phyloP scores from a whole-genome alignment of 2,329 filamentous ascomycete genomes.

The Cladophialophora carrionii region DNA sequence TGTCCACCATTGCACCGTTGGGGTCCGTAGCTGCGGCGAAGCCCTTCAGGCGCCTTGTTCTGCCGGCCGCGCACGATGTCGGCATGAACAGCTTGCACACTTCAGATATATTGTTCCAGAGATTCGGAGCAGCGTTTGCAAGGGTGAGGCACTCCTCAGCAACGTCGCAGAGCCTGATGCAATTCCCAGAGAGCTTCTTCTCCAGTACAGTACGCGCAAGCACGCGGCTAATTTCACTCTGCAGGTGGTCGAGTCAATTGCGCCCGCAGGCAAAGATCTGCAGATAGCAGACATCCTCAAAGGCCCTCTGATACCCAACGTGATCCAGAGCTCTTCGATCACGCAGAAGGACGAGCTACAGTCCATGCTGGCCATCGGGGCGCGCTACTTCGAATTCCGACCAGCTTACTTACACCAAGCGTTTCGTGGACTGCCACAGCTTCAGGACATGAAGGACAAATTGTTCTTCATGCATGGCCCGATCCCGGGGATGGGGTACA shows the following conservation, averaged over 20 bases:
- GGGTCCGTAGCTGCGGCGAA: neutral
- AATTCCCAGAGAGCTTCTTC: too few relatives aligned
- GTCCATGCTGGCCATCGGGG: neutral
- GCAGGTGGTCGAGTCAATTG: constrained; percentile 1
- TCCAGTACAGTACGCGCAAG: too few relatives aligned
- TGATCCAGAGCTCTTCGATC: constrained; percentile 8
- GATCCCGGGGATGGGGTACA: neutral
- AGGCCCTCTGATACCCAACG: constrained; percentile 1
- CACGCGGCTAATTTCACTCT: neutral
- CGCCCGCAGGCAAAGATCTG: neutral
- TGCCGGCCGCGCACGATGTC: constrained; percentile 2
- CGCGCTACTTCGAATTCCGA: constrained; percentile 3
- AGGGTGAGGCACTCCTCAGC: neutral
- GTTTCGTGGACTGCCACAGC: neutral
- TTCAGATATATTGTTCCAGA: neutral
- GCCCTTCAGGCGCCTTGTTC: neutral
- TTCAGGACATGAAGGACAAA: constrained; percentile 7
- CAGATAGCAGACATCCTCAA: neutral
- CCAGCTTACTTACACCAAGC: neutral
- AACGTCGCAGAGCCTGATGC: too few relatives aligned
- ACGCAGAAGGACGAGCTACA: constrained; percentile 1
- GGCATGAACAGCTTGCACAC: constrained; percentile 4
- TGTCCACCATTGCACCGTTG: constrained; percentile 1
- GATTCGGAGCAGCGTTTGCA: neutral
- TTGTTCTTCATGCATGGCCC: constrained; percentile 6